Percentiles rank a stretch among this genome's conserved stretches.
These are phyloP conservation scores for Neurospora intermedia DNA, from an alignment of 495 filamentous ascomycete genomes.

Conservation along the genomic window DNA sequence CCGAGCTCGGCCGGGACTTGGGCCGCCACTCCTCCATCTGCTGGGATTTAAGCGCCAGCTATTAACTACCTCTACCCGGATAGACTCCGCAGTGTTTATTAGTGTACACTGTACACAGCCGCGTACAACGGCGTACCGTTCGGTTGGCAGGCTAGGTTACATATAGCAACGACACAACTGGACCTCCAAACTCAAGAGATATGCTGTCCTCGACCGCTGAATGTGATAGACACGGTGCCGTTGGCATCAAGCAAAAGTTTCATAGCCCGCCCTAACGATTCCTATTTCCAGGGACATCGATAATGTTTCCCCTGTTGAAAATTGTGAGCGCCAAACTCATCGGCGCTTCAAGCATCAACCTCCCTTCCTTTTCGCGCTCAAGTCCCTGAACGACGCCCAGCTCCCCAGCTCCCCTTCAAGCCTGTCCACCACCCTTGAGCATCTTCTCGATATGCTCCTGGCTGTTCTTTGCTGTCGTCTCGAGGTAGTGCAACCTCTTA, in stretches of 20 bases:
- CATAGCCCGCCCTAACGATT: background rate
- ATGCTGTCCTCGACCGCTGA: background rate
- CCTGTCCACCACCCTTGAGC: conserved; percentile 28
- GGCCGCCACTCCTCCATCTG: background rate
- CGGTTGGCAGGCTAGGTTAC: background rate
- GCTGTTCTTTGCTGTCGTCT: conserved; percentile 91
- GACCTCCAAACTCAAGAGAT: background rate
- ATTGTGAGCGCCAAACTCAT: background rate
- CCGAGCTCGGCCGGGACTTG: background rate
- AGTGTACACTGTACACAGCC: background rate
- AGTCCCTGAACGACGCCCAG: background rate
- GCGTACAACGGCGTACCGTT: background rate
- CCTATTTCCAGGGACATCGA: background rate
- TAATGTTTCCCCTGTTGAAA: background rate
- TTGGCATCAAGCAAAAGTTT: background rate
- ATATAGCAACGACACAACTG: background rate
- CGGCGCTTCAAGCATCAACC: background rate
- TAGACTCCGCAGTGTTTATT: background rate
- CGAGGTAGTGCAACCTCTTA: conserved; percentile 88
- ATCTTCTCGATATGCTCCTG: conserved; percentile 82
- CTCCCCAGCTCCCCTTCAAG: background rate
- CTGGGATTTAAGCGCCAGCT: background rate
- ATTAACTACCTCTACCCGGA: background rate
- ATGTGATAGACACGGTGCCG: background rate
- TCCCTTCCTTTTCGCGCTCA: background rate